Evolutionary conservation across 768 basidiomycete genomes (phyloP).

Genomic region (Boletus pseudo-olivaceus): DNA sequence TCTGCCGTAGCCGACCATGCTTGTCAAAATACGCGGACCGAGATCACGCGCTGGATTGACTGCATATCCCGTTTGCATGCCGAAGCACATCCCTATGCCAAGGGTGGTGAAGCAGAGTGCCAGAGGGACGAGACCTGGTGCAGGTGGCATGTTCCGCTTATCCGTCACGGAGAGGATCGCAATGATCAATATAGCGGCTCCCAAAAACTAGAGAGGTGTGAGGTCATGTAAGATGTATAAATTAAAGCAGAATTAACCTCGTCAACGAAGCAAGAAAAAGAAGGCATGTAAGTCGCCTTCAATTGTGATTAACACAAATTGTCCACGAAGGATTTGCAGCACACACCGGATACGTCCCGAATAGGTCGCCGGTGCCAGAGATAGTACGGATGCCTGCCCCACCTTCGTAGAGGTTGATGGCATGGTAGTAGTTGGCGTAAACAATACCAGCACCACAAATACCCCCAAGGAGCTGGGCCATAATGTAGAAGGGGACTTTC

Average conservation of each 20-base stretch:
- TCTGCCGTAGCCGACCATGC: conserved; percentile 67
- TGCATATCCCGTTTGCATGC: conserved; percentile 64
- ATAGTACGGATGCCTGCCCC: conserved; percentile 52
- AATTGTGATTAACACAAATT: conserved; percentile 6
- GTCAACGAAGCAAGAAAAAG: conserved; percentile 44
- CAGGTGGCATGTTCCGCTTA: conserved; percentile 45
- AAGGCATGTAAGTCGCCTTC: conserved; percentile 41
- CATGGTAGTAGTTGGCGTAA: conserved; percentile 66
- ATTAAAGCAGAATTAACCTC: conserved; percentile 30
- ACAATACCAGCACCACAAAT: conserved; percentile 53
- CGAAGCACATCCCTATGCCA: conserved; percentile 56
- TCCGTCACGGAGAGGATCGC: conserved; percentile 54
- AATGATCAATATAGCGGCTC: conserved; percentile 51
- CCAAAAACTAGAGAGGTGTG: conserved; percentile 43
- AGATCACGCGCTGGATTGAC: conserved; percentile 73
- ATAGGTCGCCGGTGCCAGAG: conserved; percentile 52
- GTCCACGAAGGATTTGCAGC: neutral
- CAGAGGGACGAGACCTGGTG: conserved; percentile 51
- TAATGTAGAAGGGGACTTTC: conserved; percentile 70
- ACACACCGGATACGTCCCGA: conserved; percentile 59
- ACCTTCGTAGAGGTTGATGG: conserved; percentile 63
- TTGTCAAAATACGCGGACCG: conserved; percentile 63
- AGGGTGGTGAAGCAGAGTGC: conserved; percentile 53
- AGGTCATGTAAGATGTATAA: neutral
- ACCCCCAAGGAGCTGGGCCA: conserved; percentile 61